Evolutionary conservation across 495 filamentous ascomycete genomes (phyloP), one percentile per base, ranked within the genome.

Genomic region (Tuber melanosporum): DNA sequence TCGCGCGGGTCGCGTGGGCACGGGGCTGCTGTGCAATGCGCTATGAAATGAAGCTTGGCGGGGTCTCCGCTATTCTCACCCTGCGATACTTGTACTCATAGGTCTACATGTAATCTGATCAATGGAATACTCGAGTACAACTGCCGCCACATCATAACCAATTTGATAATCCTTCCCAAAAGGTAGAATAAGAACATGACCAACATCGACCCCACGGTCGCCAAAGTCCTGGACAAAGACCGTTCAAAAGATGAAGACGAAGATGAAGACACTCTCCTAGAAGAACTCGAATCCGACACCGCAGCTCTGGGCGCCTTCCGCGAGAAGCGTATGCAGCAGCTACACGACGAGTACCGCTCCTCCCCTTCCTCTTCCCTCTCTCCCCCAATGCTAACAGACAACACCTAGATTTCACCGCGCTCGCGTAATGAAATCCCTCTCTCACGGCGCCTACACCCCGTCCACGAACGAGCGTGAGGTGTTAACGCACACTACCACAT

Each of bases 241-340:
- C 85, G 80, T 47, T 76, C 46, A 20, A 76, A 76, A 41, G 71
- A 78, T 32, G 72, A 82, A 74, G 80, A 79, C 57, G 87, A 89
- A 75, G 90, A 93, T 83, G 90, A 92, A 86, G 92, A 93, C 82
- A 91, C 89, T 45, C 88, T 94, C 52, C 89, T 94, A 81, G 88
- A 88, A 49, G 86, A 88, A 72, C 89, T 94, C 46, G 92, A 93
- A 85, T 85, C 87, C 73, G 89, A 91, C 77, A 88, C 91, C 73
- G 82, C 84, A 15, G 84, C 85, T 45, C 78, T 90, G n/a, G 86
- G 89, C 76, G 86, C 86, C 73, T 92, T 92, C 85, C 90, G 92
- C 74, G 90, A 91, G 82, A 87, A 89, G 72, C 89, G 92, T 45
- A 87, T 93, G 74, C 88, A 92, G 78, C 90, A 93, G 83, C 87